Conservation (phyloP, 116 monocot species). For the Posidonia oceanica region DNA sequence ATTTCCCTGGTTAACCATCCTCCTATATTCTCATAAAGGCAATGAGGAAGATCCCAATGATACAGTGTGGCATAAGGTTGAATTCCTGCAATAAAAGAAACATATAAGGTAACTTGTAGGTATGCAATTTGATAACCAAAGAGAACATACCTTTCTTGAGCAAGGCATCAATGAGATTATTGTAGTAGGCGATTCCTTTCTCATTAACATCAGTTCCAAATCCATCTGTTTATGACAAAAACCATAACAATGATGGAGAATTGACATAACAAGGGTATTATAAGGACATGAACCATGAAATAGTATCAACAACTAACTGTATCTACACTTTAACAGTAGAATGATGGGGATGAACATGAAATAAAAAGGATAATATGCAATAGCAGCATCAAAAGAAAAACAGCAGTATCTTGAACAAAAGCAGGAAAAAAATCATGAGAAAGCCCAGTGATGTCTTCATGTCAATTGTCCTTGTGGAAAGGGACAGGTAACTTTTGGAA, state of each 20-base stretch:
- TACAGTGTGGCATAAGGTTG: conserved; percentile 87
- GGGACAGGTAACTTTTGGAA: too few species aligned
- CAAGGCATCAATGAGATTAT: conserved; percentile 75
- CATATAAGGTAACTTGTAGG: background rate
- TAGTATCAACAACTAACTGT: background rate
- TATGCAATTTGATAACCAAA: background rate
- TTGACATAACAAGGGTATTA: background rate
- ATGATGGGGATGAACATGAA: background rate
- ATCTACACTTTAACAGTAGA: background rate
- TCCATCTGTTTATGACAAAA: conserved; percentile 43
- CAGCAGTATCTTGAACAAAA: too few species aligned
- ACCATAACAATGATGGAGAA: background rate
- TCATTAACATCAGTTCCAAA: conserved; percentile 62
- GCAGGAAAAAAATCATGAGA: too few species aligned
- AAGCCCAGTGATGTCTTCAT: too few species aligned
- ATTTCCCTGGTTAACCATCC: conserved; percentile 86
- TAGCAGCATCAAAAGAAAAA: too few species aligned
- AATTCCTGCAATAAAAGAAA: conserved; percentile 47
- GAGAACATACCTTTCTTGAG: conserved; percentile 65
- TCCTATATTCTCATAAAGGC: conserved; percentile 49
- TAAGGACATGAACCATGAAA: background rate
- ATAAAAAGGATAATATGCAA: too few species aligned
- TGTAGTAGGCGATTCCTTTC: conserved; percentile 82
- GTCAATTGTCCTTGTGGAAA: too few species aligned
- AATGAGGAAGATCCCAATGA: conserved; percentile 94